These are phyloP conservation scores for Aspergillus cavernicola DNA, from an alignment of 495 filamentous ascomycete genomes.

Conservation along the genomic window DNA sequence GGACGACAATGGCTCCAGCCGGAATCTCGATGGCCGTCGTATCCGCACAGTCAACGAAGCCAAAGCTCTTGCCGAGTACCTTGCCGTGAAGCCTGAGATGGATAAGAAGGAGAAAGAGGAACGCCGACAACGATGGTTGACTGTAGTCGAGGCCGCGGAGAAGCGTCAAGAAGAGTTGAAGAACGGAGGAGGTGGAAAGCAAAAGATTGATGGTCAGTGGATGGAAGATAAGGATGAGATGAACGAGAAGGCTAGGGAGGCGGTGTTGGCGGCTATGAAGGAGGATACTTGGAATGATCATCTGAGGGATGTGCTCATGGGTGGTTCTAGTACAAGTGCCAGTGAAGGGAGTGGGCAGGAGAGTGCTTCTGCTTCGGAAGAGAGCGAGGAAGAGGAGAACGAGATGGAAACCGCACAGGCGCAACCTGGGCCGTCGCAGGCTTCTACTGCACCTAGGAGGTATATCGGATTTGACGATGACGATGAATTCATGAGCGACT, in stretches of 20 bases:
- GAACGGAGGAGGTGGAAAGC: conserved; percentile 59
- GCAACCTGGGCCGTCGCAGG: conserved; percentile 22
- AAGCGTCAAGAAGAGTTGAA: conserved; percentile 74
- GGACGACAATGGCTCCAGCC: conserved; percentile 80
- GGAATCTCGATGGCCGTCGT: conserved; percentile 89
- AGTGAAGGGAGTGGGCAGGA: conserved; percentile 45
- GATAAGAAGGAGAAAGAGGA: conserved; percentile 87
- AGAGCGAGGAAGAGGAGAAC: conserved; percentile 48
- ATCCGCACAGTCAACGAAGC: conserved; percentile 90
- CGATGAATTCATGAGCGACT: conserved; percentile 83
- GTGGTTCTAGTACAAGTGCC: conserved; percentile 46
- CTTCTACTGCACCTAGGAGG: conserved; percentile 36
- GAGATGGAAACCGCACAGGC: conserved; percentile 28
- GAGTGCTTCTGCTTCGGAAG: conserved; percentile 40
- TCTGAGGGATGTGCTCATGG: conserved; percentile 39
- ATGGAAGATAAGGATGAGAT: conserved; percentile 87
- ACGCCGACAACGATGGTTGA: conserved; percentile 73
- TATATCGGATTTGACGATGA: conserved; percentile 91
- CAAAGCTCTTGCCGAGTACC: conserved; percentile 89
- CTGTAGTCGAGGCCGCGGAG: conserved; percentile 79
- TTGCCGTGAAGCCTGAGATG: conserved; percentile 96
- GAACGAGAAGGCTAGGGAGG: conserved; percentile 77
- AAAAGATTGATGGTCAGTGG: conserved; percentile 84
- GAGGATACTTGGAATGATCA: conserved; percentile 51
- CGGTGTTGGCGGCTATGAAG: conserved; percentile 74